Evolutionary conservation across 2,329 filamentous ascomycete genomes (phyloP).

Genomic region (Trichophyton benhamiae): DNA sequence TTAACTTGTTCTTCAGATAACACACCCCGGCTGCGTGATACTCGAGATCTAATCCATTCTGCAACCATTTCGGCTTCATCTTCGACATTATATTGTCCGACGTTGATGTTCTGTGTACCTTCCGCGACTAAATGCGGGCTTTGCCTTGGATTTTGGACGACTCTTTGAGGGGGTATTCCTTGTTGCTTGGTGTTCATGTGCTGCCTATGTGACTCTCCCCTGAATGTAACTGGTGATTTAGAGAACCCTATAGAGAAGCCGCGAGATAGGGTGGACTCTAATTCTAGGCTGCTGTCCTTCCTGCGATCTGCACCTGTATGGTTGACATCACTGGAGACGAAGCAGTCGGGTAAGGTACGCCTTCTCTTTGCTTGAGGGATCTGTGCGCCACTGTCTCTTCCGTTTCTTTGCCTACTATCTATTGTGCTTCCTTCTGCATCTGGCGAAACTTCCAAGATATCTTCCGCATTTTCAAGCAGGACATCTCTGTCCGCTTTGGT

Average conservation of each 20-base stretch:
- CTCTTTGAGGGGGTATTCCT: background rate
- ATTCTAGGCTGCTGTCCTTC: background rate
- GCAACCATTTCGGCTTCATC: slow-evolving; percentile 16
- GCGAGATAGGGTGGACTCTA: background rate
- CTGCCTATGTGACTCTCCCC: background rate
- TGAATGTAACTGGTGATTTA: background rate
- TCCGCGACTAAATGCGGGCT: background rate
- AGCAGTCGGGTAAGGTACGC: background rate
- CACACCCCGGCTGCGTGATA: background rate
- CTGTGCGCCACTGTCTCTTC: background rate
- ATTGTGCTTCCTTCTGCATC: slow-evolving; percentile 7
- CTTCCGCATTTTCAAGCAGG: slow-evolving; percentile 16
- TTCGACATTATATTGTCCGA: background rate
- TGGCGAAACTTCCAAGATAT: slow-evolving; percentile 15
- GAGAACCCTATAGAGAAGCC: background rate
- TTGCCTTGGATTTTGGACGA: background rate
- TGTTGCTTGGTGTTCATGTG: background rate
- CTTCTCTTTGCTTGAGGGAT: background rate
- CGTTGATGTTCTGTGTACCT: background rate
- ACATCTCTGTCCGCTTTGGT: slow-evolving; percentile 14
- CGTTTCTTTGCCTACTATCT: background rate
- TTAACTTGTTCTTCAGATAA: slow-evolving; percentile 21
- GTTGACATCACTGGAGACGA: background rate
- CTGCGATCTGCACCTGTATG: background rate
- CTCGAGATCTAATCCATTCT: slow-evolving; percentile 27